Evolutionary conservation across 805 yeast species (phyloP), one percentile per base, ranked within the genome.

Genomic region (Yamadazyma tumulicola): DNA sequence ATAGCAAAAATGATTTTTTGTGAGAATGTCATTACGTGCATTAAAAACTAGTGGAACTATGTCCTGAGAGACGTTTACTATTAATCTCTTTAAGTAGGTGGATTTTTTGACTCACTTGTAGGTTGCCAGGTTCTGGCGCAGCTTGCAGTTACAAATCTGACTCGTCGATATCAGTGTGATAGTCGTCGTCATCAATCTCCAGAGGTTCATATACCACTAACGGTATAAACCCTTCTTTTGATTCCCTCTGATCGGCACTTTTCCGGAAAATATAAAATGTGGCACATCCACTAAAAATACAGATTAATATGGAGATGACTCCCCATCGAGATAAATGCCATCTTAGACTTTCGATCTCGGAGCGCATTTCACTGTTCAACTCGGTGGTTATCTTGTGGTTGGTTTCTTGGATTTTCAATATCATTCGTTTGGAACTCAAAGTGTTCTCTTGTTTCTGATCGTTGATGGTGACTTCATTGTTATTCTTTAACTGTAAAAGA

Each of bases 241-340:
- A 20, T 16, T 30, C 31, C 41, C 46, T 39, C 31, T 36, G 33
- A 35, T 38, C 46, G 9, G 45, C 39, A 31, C 52, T 55, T 13
- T 46, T 44, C 43, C 54, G 52, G 41, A 52, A 56, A 16, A 79
- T 75, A 45, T 78, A 74, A 57, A 85, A 69, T 4, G 80, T 68
- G 15, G 64, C 54, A 43, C 68, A 64, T 3, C 64, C 68, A 16
- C 77, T 67, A 36, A 77, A 74, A 1, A 85, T 85, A 42, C 82
- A 69, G 1, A 79, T 65, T 15, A 84, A 58, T 21, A 88, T 80
- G 2, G 93, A 85, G 28, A 85, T 67, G 21, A 93, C 64, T 7
- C 97, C 97, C 55, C 93, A 75, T 37, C 96, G 70, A 1, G 96
- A 88, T 29, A 91, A 77, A 51, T 86, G 87, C 98, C 98, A 91